These are phyloP conservation scores for Yamadazyma ubonensis DNA, from an alignment of 805 yeast species.

Conservation along the genomic window DNA sequence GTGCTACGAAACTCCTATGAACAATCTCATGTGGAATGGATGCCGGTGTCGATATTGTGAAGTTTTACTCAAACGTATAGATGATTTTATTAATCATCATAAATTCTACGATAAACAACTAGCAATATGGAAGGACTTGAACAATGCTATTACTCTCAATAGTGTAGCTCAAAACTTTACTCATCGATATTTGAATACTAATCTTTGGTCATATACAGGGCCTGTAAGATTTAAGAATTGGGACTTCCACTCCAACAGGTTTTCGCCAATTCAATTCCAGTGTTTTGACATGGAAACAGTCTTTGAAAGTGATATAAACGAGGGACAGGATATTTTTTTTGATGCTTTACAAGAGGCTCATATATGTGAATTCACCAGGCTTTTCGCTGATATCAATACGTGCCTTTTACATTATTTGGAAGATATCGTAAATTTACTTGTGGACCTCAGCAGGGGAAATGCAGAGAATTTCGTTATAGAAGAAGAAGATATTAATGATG, in stretches of 20 bases:
- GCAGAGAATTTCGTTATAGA: conserved; percentile 36
- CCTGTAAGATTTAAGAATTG: conserved; percentile 6
- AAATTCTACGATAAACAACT: conserved; percentile 50
- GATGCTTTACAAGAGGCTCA: conserved; percentile 9
- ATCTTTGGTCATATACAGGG: conserved; percentile 13
- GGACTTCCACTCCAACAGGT: conserved; percentile 15
- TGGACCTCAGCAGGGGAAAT: conserved; percentile 38
- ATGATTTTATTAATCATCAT: conserved; percentile 62
- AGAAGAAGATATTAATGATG: conserved; percentile 34
- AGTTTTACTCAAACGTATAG: conserved; percentile 49
- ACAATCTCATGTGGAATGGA: conserved; percentile 76
- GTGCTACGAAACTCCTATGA: conserved; percentile 68
- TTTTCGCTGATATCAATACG: conserved; percentile 15
- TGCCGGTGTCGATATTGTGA: conserved; percentile 63
- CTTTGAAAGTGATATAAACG: conserved; percentile 40
- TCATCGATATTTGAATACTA: conserved; percentile 7
- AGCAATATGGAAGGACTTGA: conserved; percentile 56
- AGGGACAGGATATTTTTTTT: conserved; percentile 24
- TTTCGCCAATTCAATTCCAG: conserved; percentile 26
- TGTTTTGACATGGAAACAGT: conserved; percentile 33
- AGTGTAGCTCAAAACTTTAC: conserved; percentile 39
- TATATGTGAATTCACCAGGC: conserved; percentile 9
- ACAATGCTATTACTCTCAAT: conserved; percentile 56
- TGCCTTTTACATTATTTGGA: conserved; percentile 37
- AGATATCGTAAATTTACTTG: conserved; percentile 30